Evolutionary conservation across 257 asterid genomes (phyloP).

Genomic region (Penstemon davidsonii): DNA sequence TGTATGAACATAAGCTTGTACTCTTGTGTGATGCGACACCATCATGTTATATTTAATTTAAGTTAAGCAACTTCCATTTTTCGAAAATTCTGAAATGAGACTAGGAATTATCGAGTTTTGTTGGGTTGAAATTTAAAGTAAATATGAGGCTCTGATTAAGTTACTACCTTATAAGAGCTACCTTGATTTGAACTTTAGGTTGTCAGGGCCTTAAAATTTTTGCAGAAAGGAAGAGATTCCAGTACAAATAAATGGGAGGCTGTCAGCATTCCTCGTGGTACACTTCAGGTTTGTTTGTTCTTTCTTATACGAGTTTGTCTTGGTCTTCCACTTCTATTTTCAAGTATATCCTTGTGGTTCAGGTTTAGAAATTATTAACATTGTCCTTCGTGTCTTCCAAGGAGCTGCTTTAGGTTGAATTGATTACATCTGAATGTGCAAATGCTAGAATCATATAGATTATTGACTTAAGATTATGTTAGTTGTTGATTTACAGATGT

Average conservation of each 20-base stretch:
- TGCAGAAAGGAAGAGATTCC: conserved; percentile 71
- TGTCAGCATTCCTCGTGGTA: conserved; percentile 91
- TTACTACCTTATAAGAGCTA: conserved; percentile 13
- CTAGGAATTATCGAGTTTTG: conserved; percentile 4
- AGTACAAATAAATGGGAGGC: conserved; percentile 68
- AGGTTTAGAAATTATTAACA: conserved; percentile 8
- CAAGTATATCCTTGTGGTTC: neutral
- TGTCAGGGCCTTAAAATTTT: conserved; percentile 79
- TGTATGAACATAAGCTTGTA: neutral
- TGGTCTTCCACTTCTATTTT: conserved; percentile 15
- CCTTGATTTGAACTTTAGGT: conserved; percentile 60
- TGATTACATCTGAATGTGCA: conserved; percentile 17
- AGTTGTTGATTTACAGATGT: conserved; percentile 4
- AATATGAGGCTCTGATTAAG: conserved; percentile 4
- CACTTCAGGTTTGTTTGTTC: conserved; percentile 94
- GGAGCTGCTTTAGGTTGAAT: conserved; percentile 21
- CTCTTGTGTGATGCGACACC: neutral
- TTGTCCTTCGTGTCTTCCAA: conserved; percentile 18
- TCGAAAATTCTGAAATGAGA: neutral
- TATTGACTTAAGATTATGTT: neutral
- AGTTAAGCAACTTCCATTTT: neutral
- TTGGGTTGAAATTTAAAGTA: neutral
- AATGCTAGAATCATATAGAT: conserved; percentile 4
- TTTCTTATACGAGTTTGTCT: conserved; percentile 28
- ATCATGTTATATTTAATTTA: conserved; percentile 6